Percentiles rank a stretch among this genome's conserved stretches.
Conservation (phyloP, 495 filamentous ascomycete genomes). For the Penicillium malachiteum region DNA sequence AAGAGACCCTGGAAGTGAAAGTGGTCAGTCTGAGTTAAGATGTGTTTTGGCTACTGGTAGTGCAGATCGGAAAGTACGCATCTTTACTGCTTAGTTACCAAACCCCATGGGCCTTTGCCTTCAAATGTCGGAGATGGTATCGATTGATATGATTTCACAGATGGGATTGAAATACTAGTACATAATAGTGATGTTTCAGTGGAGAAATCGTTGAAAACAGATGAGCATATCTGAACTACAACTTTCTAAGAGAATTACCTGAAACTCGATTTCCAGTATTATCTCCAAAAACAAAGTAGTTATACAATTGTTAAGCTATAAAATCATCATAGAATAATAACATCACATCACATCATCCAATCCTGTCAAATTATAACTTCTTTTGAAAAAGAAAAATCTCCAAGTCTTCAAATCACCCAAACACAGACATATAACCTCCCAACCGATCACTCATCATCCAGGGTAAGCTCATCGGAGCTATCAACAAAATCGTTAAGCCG, state of each 20-base stretch:
- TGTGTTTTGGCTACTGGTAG: slow-evolving; percentile 8
- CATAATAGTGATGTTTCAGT: too few species aligned
- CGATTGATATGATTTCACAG: neutral
- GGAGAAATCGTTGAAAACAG: too few species aligned
- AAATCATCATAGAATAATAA: slow-evolving; percentile 2
- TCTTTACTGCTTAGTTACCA: neutral
- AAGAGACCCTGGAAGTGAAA: neutral
- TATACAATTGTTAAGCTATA: neutral
- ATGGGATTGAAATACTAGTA: neutral
- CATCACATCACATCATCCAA: slow-evolving; percentile 1
- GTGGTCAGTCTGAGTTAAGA: neutral
- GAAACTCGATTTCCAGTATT: too few species aligned
- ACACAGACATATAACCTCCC: too few species aligned
- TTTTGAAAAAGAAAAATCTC: neutral
- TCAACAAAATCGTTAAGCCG: slow-evolving; percentile 25
- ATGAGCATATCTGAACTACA: too few species aligned
- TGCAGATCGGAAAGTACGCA: neutral
- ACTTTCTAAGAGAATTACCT: too few species aligned
- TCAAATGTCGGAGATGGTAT: too few species aligned
- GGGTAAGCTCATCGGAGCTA: slow-evolving; percentile 34
- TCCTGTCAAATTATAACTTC: neutral
- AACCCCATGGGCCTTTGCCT: too few species aligned
- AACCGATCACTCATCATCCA: neutral
- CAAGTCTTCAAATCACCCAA: too few species aligned
- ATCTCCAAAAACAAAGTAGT: neutral